Evolutionary conservation across 805 yeast genomes (phyloP).

Genomic region (Yamadazyma endophytica): DNA sequence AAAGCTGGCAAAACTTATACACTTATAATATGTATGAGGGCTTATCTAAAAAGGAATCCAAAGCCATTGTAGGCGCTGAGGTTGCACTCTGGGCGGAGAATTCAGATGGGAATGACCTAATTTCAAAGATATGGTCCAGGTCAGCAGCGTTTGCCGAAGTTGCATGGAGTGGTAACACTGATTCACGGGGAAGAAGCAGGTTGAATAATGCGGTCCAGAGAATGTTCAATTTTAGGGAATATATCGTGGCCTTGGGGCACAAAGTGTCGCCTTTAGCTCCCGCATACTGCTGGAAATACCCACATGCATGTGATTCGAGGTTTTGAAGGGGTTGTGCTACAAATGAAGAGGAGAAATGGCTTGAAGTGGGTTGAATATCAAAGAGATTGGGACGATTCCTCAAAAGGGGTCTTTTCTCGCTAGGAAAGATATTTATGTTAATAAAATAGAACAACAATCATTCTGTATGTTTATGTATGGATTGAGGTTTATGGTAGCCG

Average conservation of each 20-base stretch:
- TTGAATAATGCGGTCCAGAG: conserved; percentile 27
- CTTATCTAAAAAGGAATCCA: conserved; percentile 23
- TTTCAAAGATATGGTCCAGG: conserved; percentile 35
- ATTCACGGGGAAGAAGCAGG: conserved; percentile 22
- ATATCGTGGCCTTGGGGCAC: conserved; percentile 30
- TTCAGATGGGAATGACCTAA: conserved; percentile 26
- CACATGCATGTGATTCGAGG: conserved; percentile 42
- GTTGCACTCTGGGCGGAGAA: conserved; percentile 39
- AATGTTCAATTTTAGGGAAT: conserved; percentile 36
- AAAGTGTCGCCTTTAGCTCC: conserved; percentile 33
- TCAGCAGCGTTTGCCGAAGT: conserved; percentile 39
- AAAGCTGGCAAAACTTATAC: conserved; percentile 41
- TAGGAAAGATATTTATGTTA: too few species aligned
- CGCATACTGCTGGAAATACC: conserved; percentile 28
- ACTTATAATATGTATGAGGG: conserved; percentile 27
- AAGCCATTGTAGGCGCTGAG: conserved; percentile 35
- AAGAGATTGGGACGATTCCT: too few species aligned
- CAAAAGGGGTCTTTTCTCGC: too few species aligned
- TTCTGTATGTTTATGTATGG: too few species aligned
- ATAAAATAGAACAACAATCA: too few species aligned
- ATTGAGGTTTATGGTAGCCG: too few species aligned
- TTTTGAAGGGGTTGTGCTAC: too few species aligned
- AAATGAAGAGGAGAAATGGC: too few species aligned
- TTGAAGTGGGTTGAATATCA: too few species aligned
- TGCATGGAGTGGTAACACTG: conserved; percentile 39